Evolutionary conservation across 768 basidiomycete species (phyloP), one percentile per base, ranked within the genome.

Genomic region (Kwoniella europaea): DNA sequence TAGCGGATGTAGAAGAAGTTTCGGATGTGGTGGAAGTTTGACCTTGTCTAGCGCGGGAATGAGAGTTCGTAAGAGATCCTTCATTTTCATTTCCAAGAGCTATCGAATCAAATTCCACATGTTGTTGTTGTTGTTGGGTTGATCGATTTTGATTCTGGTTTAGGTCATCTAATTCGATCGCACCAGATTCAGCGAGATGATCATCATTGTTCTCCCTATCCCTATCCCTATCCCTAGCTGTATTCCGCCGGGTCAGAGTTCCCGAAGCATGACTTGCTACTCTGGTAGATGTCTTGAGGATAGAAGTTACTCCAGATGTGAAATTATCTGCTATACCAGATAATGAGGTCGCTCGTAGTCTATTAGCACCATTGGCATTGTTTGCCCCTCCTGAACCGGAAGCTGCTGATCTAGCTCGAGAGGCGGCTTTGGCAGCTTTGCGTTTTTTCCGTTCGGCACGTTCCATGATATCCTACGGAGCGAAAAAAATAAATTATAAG

Each of bases 361-460:
- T 27, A 16, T 46, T 63, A 12, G 62, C 27, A 12, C 29, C 52
- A 7, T 29, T 22, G 18, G 50, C 20, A 42, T 27, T 22, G 16
- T 22, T 24, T 42, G 22, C 46, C 27, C 15, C 20, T 16, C 20
- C 42, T 12, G 50, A 27, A 13, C 68, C 57, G 5, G 71, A 58
- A n/a, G 71, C 68, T 1, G 67, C 54, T 15, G 68, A 46, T 62
- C 72, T 50, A 20, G 70, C 71, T n/a, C 75, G 65, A 24, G 76
- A 65, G 13, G 78, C 80, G 15, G 71, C 50, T 68, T 74, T 74
- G 4, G 80, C 78, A 10, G 63, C 59, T 69, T 81, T 77, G 3
- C 80, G 76, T 54, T 79, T 81, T 63, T 76, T 79, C 16, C 71
- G 62, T 56, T 81, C 80, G 9, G 74, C 74, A 46, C 76, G 71